phyloP scores from a whole-genome alignment of 2,329 filamentous ascomycete species.

The Fusarium brachygibbosum region DNA sequence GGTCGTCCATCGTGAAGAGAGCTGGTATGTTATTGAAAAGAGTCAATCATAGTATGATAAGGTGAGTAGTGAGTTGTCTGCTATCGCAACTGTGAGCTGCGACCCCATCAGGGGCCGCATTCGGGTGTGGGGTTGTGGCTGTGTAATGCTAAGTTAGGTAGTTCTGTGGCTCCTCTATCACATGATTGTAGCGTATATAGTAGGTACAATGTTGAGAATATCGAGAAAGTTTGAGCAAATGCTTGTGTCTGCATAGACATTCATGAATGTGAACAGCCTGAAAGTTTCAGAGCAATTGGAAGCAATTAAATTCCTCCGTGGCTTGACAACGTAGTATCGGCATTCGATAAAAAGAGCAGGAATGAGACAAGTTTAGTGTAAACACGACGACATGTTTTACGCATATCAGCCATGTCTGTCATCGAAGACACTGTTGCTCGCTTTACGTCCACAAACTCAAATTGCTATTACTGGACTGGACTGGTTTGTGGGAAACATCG shows the following conservation, averaged over 20 bases:
- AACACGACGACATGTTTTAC: background rate
- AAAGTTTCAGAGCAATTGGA: background rate
- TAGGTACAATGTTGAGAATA: no score
- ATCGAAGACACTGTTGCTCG: background rate
- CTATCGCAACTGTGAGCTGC: conserved; percentile 41
- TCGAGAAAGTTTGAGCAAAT: no score
- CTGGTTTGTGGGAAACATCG: no score
- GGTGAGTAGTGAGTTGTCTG: conserved; percentile 24
- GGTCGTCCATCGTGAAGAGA: conserved; percentile 68
- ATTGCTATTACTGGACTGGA: no score
- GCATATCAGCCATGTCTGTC: background rate
- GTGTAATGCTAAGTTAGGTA: conserved; percentile 11
- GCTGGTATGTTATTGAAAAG: conserved; percentile 41
- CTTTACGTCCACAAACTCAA: no score
- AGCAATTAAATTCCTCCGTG: background rate
- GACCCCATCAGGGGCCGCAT: conserved; percentile 45
- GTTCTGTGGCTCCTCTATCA: conserved; percentile 34
- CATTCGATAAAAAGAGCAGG: background rate
- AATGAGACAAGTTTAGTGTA: background rate
- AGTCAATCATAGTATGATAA: conserved; percentile 47
- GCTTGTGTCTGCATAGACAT: background rate
- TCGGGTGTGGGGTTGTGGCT: conserved; percentile 46
- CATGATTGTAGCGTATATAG: conserved; percentile 23
- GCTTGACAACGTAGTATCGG: background rate
- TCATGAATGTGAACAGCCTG: background rate